A percentile compares a stretch with the other conserved stretches of the same genome.
phyloP scores from a whole-genome alignment of 192 early-diverging fungal genomes.

The Backusella westeae region DNA sequence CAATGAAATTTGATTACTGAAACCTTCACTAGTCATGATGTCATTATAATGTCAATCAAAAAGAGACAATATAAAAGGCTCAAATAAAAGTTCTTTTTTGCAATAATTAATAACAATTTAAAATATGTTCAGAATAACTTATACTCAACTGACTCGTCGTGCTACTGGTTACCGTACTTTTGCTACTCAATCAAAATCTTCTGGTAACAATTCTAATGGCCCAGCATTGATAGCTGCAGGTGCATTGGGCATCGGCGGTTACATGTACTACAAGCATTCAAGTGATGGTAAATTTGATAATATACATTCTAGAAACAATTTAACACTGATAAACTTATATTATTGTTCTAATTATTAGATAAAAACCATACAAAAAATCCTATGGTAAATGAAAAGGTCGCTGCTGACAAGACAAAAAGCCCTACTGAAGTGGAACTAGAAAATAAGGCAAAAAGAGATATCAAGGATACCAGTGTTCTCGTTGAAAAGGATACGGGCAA shows the following conservation, averaged over 20 bases:
- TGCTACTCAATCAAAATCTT: not conserved
- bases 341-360: not conserved
- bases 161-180: not conserved
- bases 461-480: not conserved
- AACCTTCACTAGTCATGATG: not conserved
- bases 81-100: not conserved
- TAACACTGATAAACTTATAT: not conserved
- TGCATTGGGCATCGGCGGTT: not conserved
- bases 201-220: not conserved
- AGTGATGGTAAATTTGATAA: not conserved
- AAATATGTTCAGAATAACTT: not conserved
- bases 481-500: constrained; percentile 3
- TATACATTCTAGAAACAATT: not conserved
- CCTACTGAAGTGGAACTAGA: not conserved
- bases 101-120: not conserved
- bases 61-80: not conserved
- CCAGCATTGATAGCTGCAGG: not conserved
- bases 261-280: not conserved
- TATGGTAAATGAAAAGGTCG: constrained; percentile 6
- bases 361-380: not conserved
- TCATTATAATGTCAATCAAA: not conserved
- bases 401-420: not conserved
- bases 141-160: not conserved
- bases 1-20: not conserved
- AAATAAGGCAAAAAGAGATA: not conserved